A percentile compares a stretch with the other conserved stretches of the same genome.
Conservation (phyloP, 2,329 filamentous ascomycete genomes). For the Calcarisporium arbuscula region DNA sequence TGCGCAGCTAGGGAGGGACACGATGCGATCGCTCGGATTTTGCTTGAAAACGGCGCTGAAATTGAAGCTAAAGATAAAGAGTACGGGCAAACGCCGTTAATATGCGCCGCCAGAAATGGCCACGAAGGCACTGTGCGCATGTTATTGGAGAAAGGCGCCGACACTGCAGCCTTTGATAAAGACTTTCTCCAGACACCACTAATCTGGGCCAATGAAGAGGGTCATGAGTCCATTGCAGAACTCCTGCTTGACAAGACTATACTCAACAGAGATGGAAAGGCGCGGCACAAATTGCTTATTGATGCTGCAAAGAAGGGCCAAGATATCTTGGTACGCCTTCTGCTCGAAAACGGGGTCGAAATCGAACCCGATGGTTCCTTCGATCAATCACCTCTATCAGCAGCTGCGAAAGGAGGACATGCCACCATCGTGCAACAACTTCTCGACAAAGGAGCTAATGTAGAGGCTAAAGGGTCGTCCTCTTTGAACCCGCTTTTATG, state of each 20-base stretch:
- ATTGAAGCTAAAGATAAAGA: neutral
- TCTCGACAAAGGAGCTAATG: neutral
- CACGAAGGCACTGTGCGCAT: slow-evolving; percentile 1
- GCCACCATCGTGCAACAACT: slow-evolving; percentile 4
- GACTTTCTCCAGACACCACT: neutral
- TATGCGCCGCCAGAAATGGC: neutral
- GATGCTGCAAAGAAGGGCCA: slow-evolving; percentile 6
- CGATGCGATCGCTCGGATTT: slow-evolving; percentile 4
- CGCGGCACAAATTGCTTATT: neutral
- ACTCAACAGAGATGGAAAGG: too few species aligned
- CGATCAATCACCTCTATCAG: slow-evolving; percentile 2
- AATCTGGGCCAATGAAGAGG: neutral
- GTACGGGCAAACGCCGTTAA: slow-evolving; percentile 2
- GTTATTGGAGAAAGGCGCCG: slow-evolving; percentile 1
- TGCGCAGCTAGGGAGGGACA: slow-evolving; percentile 8
- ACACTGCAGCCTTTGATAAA: neutral
- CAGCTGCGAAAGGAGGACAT: slow-evolving; percentile 7
- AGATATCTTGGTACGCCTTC: slow-evolving; percentile 1
- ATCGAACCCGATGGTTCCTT: slow-evolving; percentile 4
- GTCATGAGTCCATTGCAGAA: neutral
- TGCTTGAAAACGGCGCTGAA: neutral
- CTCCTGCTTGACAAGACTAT: slow-evolving; percentile 5
- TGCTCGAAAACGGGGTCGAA: slow-evolving; percentile 7
- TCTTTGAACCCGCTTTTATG: slow-evolving; percentile 1
- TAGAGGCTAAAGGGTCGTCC: neutral